These are phyloP conservation scores for Didymella sp. DNA, from an alignment of 2,329 filamentous ascomycete species.

Conservation along the genomic window DNA sequence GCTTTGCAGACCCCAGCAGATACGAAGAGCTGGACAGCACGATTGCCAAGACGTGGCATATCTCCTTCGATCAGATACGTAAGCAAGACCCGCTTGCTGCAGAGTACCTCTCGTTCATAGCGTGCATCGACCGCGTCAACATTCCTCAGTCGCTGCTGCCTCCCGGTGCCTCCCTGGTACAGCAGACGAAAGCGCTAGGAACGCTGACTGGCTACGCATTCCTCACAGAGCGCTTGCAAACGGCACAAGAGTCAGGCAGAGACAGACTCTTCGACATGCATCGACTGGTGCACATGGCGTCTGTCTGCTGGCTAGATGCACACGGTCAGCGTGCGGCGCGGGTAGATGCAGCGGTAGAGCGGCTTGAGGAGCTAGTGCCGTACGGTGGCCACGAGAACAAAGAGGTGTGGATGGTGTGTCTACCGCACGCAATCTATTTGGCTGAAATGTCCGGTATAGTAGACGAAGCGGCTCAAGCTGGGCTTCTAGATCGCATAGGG, in stretches of 20 bases:
- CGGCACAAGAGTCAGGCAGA: conserved; percentile 5
- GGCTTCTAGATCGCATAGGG: conserved; percentile 21
- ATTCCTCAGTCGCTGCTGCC: conserved; percentile 48
- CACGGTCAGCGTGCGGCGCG: conserved; percentile 23
- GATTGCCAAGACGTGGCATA: conserved; percentile 48
- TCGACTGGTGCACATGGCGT: conserved; percentile 46
- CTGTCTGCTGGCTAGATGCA: conserved; percentile 40
- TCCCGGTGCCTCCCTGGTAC: conserved; percentile 22
- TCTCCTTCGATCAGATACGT: conserved; percentile 50
- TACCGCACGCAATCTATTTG: not conserved
- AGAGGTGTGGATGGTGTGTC: not conserved
- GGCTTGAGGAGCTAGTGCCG: conserved; percentile 1
- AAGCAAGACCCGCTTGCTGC: conserved; percentile 41
- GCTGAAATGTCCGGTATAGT: not conserved
- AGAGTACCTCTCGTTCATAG: conserved; percentile 48
- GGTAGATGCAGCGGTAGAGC: conserved; percentile 6
- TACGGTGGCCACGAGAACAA: not conserved
- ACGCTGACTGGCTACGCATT: conserved; percentile 46
- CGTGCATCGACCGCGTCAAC: conserved; percentile 41
- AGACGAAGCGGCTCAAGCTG: not conserved
- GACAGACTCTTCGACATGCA: conserved; percentile 39
- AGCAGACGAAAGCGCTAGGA: conserved; percentile 41
- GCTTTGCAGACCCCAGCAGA: conserved; percentile 43
- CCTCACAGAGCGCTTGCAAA: conserved; percentile 27
- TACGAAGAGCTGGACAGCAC: conserved; percentile 43